Base-by-base conservation (phyloP, 805 yeast species). In the Candida dajiaensis region DNA sequence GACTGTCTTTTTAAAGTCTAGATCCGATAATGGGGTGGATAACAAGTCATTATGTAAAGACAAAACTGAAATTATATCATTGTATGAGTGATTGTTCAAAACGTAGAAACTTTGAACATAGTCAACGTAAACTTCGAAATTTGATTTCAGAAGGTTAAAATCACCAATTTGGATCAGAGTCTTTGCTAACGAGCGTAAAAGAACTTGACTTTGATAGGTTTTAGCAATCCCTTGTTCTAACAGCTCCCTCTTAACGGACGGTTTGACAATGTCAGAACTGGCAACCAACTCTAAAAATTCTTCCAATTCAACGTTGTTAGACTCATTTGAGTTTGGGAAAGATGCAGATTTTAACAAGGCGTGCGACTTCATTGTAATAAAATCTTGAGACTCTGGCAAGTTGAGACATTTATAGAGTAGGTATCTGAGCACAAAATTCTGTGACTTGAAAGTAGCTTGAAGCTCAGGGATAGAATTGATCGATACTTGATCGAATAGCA, bases 321-420 rank as follows among this genome's bases (percentile, higher is more conserved):
- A 4, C 44, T 68, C 71, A 11, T 66, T 61, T 2, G 81, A 78
- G 26, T 58, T 63, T 0, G 83, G 83, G 50, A 77, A 78, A 9
- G 58, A 56, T 2, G 68, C 50, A 0, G 52, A 40, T 2, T 58
- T 44, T 18, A 71, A 38, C 2, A 65, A 45, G 0, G 25, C 4
- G 6, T 39, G 22, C 3, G 59, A 43, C 21, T 57, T 50, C 13
- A 22, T n/a, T 4, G 38, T 8, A 29, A 55, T 47, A 42, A 48
- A 57, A 8, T 39, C 10, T 10, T 46, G 40, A 2, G 52, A 33
- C 1, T 50, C 59, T 16, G 36, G 20, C 5, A 33, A 10, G 8
- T 44, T 22, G 8, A 20, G 10, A 20, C 13, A 19, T 42, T 41
- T 25, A 20, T 42, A 44, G 13, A 39, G n/a, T 18, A 44, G 39